These are phyloP conservation scores for Talaromyces ruber DNA, from an alignment of 495 filamentous ascomycete genomes.

Conservation along the genomic window DNA sequence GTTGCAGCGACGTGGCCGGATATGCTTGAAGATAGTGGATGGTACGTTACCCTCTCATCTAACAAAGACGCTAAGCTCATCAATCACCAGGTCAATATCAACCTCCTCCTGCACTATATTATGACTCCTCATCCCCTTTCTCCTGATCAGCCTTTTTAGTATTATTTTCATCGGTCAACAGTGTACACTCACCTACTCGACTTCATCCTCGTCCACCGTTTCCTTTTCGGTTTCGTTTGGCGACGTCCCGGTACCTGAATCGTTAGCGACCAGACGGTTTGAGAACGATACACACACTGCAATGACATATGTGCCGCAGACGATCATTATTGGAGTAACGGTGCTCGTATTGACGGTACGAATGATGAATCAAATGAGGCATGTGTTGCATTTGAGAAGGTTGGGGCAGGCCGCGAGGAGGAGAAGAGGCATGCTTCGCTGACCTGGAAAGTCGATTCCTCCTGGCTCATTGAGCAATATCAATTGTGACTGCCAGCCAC, in stretches of 20 bases:
- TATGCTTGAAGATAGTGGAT: slow-evolving; percentile 60
- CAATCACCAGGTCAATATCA: slow-evolving; percentile 5
- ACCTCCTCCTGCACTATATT: slow-evolving; percentile 25
- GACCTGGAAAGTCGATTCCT: not conserved
- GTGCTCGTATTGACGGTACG: slow-evolving; percentile 26
- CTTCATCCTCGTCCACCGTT: slow-evolving; percentile 27
- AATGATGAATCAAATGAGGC: slow-evolving; percentile 24
- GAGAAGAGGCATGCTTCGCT: not conserved
- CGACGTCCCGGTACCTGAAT: not conserved
- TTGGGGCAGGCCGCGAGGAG: slow-evolving; percentile 1
- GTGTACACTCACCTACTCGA: slow-evolving; percentile 19
- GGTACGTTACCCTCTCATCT: slow-evolving; percentile 44
- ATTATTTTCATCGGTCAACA: slow-evolving; percentile 10
- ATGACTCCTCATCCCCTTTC: slow-evolving; percentile 44
- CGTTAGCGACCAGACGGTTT: not conserved
- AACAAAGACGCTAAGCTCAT: not conserved
- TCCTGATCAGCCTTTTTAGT: slow-evolving; percentile 27
- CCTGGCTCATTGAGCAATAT: no score
- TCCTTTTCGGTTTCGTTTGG: slow-evolving; percentile 36
- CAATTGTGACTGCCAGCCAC: not conserved
- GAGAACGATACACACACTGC: not conserved
- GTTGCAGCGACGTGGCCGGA: slow-evolving; percentile 68
- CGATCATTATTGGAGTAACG: slow-evolving; percentile 27
- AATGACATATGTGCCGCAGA: slow-evolving; percentile 25
- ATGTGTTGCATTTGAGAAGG: slow-evolving; percentile 20